Conservation (phyloP, 352 stramenopile species). For the Phytopythium boreale region DNA sequence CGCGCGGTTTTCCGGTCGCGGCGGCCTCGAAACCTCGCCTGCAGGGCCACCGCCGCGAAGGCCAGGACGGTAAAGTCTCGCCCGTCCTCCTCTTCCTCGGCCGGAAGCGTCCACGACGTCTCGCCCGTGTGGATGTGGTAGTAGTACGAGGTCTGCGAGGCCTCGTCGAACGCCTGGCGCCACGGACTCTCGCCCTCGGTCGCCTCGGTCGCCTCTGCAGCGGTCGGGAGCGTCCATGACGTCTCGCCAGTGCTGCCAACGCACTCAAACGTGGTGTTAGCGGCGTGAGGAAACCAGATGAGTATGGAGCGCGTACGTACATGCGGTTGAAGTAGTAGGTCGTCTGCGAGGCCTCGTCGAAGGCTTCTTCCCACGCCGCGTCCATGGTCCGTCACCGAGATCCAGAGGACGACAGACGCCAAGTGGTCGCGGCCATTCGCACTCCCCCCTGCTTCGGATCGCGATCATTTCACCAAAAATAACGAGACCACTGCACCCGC, state of each 20-base stretch:
- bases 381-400: constrained; percentile 9
- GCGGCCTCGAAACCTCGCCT: constrained; percentile 39
- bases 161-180: constrained; percentile 62
- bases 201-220: constrained; percentile 5
- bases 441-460: not conserved
- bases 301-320: constrained; percentile 18
- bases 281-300: not conserved
- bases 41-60: constrained; percentile 46
- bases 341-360: constrained; percentile 30
- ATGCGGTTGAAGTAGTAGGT: constrained; percentile 58
- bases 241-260: constrained; percentile 47
- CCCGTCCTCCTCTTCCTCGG: constrained; percentile 16
- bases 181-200: constrained; percentile 23
- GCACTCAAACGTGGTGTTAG: not conserved
- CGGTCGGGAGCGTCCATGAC: constrained; percentile 39
- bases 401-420: not conserved
- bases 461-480: not conserved
- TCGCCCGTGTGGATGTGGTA: constrained; percentile 66
- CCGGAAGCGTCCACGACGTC: constrained; percentile 59
- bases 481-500: not conserved
- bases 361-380: constrained; percentile 49
- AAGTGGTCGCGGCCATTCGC: not conserved
- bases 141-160: constrained; percentile 67
- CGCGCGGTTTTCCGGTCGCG: constrained; percentile 27
- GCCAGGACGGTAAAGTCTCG: constrained; percentile 39